Evolutionary conservation across 345 rosid genomes (phyloP), one percentile per base, ranked within the genome.

Genomic region (Excoecaria agallocha): DNA sequence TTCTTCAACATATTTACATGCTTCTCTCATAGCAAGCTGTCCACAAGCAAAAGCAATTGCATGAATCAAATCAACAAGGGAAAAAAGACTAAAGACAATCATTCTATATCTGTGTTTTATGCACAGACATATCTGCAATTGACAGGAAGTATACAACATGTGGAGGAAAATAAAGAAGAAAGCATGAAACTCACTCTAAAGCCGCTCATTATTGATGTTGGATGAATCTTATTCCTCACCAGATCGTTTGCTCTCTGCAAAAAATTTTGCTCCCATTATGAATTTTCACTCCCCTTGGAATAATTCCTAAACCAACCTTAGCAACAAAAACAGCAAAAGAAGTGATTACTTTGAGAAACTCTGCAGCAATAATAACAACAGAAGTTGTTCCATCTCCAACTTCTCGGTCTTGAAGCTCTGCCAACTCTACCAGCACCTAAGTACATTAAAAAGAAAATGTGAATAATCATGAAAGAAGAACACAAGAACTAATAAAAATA

Each of bases 1-100:
- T 77, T 95, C 98, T 16, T 93, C 98, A 22, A 89, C 85, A 80
- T 93, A 95, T 78, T 93, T 93, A 85, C 98, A 93, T 60, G 96
- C 91, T 84, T 95, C 99, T 78, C 96, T 91, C 99, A 95, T 95
- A 2, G 99, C 99, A 80, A 95, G 92, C 97, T 95, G 93, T 54
- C 38, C 61, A 67, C 38, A 69, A 71, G 66, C 19, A 77, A 30
- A 48, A 79, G 58, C 49, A 72, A 6, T 74, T 39, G 46, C 50
- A 9, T 22, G 17, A 25, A 43, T 13, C 13, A 51, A 73, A 58
- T 51, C 35, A 59, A 8, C 50, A 22, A 54, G 12, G 60, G 15
- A 66, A 51, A 56, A 58, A 54, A 54, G 43, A 1, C 16, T 20
- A 68, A 15, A 12, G 58, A 48, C 38, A 68, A 59, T 46, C 9